These are phyloP conservation scores for Solanum piurae DNA, from an alignment of 257 asterid genomes.

Conservation along the genomic window DNA sequence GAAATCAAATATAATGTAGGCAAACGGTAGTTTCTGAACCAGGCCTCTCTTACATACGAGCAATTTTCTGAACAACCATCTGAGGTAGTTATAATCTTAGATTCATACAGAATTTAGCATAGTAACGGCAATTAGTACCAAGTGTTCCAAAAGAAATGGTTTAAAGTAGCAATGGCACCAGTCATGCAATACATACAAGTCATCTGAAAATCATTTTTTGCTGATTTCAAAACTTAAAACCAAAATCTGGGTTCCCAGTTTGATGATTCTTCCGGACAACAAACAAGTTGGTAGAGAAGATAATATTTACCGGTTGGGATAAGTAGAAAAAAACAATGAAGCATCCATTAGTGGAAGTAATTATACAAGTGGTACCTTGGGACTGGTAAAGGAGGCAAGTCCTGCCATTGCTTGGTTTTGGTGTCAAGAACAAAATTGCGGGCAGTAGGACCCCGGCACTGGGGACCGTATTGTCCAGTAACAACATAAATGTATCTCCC, in stretches of 20 bases:
- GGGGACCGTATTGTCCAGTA: conserved; percentile 92
- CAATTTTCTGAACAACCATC: neutral
- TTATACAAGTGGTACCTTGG: conserved; percentile 40
- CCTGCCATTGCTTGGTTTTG: conserved; percentile 57
- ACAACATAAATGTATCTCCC: conserved; percentile 83
- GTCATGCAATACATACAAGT: neutral
- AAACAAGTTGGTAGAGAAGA: neutral
- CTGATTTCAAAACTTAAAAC: neutral
- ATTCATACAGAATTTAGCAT: neutral
- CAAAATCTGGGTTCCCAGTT: neutral
- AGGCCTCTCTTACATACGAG: neutral
- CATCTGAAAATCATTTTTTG: neutral
- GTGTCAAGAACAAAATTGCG: conserved; percentile 72
- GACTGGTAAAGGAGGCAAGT: conserved; percentile 67
- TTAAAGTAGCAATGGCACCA: neutral
- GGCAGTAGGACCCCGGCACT: conserved; percentile 91
- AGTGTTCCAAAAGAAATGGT: neutral
- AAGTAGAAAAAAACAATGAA: neutral
- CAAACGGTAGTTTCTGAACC: neutral
- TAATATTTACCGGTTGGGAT: neutral
- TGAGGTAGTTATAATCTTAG: neutral
- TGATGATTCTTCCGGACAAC: neutral
- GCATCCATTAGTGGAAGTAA: neutral
- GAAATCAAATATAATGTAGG: neutral
- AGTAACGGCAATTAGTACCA: neutral